Percentiles rank a stretch among this genome's conserved stretches.
These are phyloP conservation scores for Calonectria pseudoreteaudii DNA, from an alignment of 2,329 filamentous ascomycete genomes.

Conservation along the genomic window DNA sequence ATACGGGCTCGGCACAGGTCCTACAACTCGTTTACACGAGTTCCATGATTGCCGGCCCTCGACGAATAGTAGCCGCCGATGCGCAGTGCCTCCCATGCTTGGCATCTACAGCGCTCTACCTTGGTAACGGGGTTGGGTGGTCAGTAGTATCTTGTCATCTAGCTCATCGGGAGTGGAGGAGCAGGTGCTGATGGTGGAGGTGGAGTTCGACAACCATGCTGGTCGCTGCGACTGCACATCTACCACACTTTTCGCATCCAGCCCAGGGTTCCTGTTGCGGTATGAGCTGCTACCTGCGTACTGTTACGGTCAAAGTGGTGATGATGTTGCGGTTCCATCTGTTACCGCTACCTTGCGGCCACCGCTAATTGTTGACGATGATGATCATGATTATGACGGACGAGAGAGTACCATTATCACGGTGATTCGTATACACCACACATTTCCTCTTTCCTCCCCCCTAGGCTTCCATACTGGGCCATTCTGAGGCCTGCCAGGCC, in stretches of 20 bases:
- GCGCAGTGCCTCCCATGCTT: slow-evolving; percentile 33
- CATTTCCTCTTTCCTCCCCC: slow-evolving; percentile 24
- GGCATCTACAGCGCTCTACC: slow-evolving; percentile 4
- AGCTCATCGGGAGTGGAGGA: slow-evolving; percentile 26
- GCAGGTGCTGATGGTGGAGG: slow-evolving; percentile 21
- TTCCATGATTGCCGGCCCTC: slow-evolving; percentile 33
- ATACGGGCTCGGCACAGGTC: slow-evolving; percentile 24
- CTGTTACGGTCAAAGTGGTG: slow-evolving; percentile 15
- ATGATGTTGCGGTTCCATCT: slow-evolving; percentile 24
- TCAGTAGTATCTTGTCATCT: slow-evolving; percentile 17
- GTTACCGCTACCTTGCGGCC: slow-evolving; percentile 19
- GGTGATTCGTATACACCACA: slow-evolving; percentile 23
- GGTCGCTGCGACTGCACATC: slow-evolving; percentile 17
- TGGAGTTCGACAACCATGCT: slow-evolving; percentile 16
- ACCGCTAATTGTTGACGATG: slow-evolving; percentile 21
- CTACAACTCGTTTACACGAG: slow-evolving; percentile 30
- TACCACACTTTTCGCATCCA: not conserved
- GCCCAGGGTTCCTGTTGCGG: slow-evolving; percentile 10
- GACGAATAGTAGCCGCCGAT: slow-evolving; percentile 36
- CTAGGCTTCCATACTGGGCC: slow-evolving; percentile 29
- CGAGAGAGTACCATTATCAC: not conserved
- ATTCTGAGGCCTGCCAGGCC: slow-evolving; percentile 43
- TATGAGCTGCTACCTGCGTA: slow-evolving; percentile 10
- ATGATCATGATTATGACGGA: slow-evolving; percentile 16
- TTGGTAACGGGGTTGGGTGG: slow-evolving; percentile 9